Evolutionary conservation across 148 eudicot species (phyloP).

Genomic region (Limonium bicolor): DNA sequence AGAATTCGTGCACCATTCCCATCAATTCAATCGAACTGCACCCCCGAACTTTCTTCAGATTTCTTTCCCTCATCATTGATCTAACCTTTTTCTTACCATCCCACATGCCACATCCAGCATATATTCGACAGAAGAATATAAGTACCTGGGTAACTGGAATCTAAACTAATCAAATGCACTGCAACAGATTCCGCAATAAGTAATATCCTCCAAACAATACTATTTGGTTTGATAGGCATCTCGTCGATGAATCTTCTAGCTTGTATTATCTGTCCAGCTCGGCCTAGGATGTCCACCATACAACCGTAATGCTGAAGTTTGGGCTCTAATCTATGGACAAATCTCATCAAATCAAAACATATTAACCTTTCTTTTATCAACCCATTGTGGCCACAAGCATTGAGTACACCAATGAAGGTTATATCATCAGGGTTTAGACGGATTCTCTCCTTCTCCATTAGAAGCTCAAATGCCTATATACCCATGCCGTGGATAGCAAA

Average conservation of each 20-base stretch:
- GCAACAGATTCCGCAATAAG: conserved; percentile 37
- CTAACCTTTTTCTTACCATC: conserved; percentile 40
- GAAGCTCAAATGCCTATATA: conserved; percentile 38
- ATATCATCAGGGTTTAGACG: conserved; percentile 47
- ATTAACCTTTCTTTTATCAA: conserved; percentile 60
- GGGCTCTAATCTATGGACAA: conserved; percentile 39
- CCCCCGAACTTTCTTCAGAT: conserved; percentile 48
- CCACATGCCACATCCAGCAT: conserved; percentile 59
- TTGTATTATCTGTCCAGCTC: conserved; percentile 42
- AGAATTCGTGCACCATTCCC: conserved; percentile 48
- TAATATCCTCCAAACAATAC: conserved; percentile 48
- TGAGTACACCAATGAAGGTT: conserved; percentile 48
- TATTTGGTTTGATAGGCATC: conserved; percentile 67
- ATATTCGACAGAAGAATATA: conserved; percentile 62
- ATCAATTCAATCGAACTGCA: conserved; percentile 53
- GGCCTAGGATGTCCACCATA: conserved; percentile 57
- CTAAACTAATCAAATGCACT: conserved; percentile 23
- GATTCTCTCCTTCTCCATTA: conserved; percentile 41
- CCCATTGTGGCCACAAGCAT: conserved; percentile 68
- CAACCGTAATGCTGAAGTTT: conserved; percentile 71
- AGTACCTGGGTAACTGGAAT: conserved; percentile 26
- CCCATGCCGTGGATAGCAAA: conserved; percentile 59
- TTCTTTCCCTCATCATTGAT: conserved; percentile 31
- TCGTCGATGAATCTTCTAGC: conserved; percentile 34
- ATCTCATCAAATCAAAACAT: conserved; percentile 63